Base-by-base conservation (phyloP, 2,329 filamentous ascomycete genomes). In the Nemania sp. region DNA sequence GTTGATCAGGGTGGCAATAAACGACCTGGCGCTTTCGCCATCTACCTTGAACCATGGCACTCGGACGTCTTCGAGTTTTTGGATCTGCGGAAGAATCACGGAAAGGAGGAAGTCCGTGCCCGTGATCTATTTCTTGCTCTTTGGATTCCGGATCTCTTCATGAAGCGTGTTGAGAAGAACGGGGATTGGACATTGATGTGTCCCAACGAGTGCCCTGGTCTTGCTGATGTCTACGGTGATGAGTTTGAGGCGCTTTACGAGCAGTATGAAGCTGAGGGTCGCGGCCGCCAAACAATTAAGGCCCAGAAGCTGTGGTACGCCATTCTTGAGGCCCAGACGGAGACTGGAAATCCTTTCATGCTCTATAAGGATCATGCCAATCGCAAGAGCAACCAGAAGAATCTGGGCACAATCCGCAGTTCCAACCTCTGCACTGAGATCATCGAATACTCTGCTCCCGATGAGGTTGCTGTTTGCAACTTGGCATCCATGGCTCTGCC, bases 371-470 rank as follows among this genome's bases (percentile, higher is more conserved):
- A 99, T 79, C 86, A 89, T 73, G 94, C 90, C 87, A 99, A 99
- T 87, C 88, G 88, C 77, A 99, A 99, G 90, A 97, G 93, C 84
- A 99, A 99, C 86, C 95, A 99, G 83, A 98, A 99, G 89, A 99
- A 99, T 80, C 85, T 99, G 34, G 95, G 95, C 68, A 97, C 93
- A 65, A 99, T 99, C 72, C 92, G 92, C 78, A 97, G 92, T 84
- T 99, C 95, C 73, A 99, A 99, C 79, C 84, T 99, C 50, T 99
- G 95, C 87, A 98, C 94, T 52, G 95, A 99, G 80, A 99, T 99
- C 71, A 86, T 99, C 67, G 95, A 99, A 82, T 99, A 97, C 83
- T 96, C 84, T 67, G 92, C 95, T 37, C 94, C 95, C 37, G 95
- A 99, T 78, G 95, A 99, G 85, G 95, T 99, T 52, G 95, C 95